These are phyloP conservation scores for Sisymbrium altissimum DNA, from an alignment of 345 rosid species.

Conservation along the genomic window DNA sequence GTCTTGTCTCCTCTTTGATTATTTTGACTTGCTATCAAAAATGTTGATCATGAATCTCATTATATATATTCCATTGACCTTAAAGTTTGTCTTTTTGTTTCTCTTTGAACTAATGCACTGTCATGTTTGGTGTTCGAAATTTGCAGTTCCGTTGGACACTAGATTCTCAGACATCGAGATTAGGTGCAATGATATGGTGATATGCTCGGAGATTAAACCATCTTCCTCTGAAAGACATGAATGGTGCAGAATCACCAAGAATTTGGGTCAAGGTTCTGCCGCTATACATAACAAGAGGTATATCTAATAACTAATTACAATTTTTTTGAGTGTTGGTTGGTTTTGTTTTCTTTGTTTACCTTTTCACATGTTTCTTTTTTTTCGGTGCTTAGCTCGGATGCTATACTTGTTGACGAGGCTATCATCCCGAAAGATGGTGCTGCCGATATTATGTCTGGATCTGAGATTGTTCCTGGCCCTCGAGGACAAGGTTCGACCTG, in stretches of 20 bases:
- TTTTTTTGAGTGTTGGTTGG: neutral
- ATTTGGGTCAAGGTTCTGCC: conserved; percentile 52
- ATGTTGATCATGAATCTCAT: neutral
- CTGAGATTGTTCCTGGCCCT: conserved; percentile 67
- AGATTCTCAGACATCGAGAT: conserved; percentile 64
- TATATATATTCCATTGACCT: neutral
- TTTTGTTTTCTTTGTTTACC: conserved; percentile 4
- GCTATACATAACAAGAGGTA: conserved; percentile 69
- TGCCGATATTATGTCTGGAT: conserved; percentile 50
- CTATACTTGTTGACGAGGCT: conserved; percentile 60
- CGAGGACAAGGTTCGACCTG: conserved; percentile 50
- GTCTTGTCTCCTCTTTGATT: neutral
- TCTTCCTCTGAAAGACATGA: conserved; percentile 51
- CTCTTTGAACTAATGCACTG: neutral
- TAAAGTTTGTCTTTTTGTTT: neutral
- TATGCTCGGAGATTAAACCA: conserved; percentile 51
- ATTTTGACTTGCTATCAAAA: neutral
- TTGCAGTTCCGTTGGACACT: conserved; percentile 67
- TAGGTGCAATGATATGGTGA: conserved; percentile 48
- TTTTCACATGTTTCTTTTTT: neutral
- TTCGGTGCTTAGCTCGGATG: conserved; percentile 43
- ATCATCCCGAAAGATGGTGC: conserved; percentile 45
- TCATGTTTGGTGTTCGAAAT: neutral
- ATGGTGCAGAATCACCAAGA: conserved; percentile 83
- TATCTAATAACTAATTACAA: neutral